phyloP scores from a whole-genome alignment of 805 yeast species.

The Barnettozyma sucrosica region DNA sequence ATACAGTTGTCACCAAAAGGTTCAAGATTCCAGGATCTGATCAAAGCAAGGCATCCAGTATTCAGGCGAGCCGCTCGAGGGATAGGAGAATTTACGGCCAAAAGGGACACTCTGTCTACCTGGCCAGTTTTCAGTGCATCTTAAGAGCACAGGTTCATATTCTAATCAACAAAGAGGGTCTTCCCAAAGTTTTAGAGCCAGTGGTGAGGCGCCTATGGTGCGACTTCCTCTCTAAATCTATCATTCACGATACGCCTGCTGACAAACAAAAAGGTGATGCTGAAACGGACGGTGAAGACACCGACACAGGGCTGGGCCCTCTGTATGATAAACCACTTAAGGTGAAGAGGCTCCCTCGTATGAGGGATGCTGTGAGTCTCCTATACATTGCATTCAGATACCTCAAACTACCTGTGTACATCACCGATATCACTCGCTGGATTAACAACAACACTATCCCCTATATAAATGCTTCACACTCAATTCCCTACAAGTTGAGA shows the following conservation, averaged over 20 bases:
- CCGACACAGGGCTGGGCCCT: slow-evolving; percentile 10
- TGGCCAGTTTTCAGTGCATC: slow-evolving; percentile 44
- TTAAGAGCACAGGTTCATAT: slow-evolving; percentile 42
- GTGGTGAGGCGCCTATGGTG: slow-evolving; percentile 36
- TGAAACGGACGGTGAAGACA: slow-evolving; percentile 1
- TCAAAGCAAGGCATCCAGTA: neutral
- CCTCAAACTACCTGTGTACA: slow-evolving; percentile 44
- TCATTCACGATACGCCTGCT: neutral
- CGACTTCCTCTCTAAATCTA: slow-evolving; percentile 15
- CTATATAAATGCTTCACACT: slow-evolving; percentile 34
- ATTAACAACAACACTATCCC: slow-evolving; percentile 43
- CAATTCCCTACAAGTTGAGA: slow-evolving; percentile 35
- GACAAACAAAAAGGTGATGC: neutral
- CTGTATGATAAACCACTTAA: slow-evolving; percentile 1
- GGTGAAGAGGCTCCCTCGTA: slow-evolving; percentile 9
- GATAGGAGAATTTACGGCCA: slow-evolving; percentile 38
- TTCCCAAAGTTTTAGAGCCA: slow-evolving; percentile 28
- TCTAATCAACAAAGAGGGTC: slow-evolving; percentile 29
- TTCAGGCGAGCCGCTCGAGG: neutral
- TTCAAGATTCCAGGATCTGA: slow-evolving; percentile 15
- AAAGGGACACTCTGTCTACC: slow-evolving; percentile 38
- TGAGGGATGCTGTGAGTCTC: slow-evolving; percentile 27
- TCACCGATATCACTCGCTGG: slow-evolving; percentile 41
- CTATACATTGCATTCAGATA: slow-evolving; percentile 47
- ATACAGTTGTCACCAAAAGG: slow-evolving; percentile 26